Percentiles rank a stretch among this genome's conserved stretches.
Conservation (phyloP, 805 yeast genomes). For the Cyberlindnera suaveolens region DNA sequence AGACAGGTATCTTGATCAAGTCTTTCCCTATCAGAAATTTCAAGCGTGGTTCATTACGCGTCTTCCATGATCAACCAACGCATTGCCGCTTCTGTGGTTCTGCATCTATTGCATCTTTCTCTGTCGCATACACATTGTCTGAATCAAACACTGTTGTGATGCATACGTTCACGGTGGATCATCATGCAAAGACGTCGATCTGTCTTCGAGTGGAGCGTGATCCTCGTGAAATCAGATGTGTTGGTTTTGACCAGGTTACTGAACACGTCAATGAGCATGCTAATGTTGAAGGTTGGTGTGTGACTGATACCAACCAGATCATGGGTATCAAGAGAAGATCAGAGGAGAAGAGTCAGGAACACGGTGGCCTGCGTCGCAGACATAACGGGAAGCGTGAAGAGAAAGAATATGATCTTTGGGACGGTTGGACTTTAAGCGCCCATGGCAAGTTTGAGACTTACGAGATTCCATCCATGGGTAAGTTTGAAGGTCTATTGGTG, state of each 20-base stretch:
- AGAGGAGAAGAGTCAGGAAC: constrained; percentile 12
- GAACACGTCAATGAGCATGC: constrained; percentile 66
- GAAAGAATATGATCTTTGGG: constrained; percentile 50
- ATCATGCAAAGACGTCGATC: constrained; percentile 70
- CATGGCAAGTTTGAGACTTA: constrained; percentile 56
- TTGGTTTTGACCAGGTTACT: constrained; percentile 70
- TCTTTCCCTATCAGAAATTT: constrained; percentile 56
- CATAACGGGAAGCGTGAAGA: constrained; percentile 3
- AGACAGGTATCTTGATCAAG: constrained; percentile 66
- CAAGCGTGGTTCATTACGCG: constrained; percentile 49
- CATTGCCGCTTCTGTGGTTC: constrained; percentile 92
- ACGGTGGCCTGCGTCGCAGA: constrained; percentile 13
- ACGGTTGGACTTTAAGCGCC: constrained; percentile 74
- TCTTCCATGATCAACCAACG: constrained; percentile 77
- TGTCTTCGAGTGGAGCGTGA: constrained; percentile 91
- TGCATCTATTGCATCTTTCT: constrained; percentile 67
- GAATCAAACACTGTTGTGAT: constrained; percentile 53
- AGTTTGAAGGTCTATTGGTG: constrained; percentile 38
- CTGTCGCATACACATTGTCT: constrained; percentile 62
- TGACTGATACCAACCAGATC: constrained; percentile 69
- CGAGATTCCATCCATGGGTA: constrained; percentile 45
- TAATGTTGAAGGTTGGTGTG: constrained; percentile 71
- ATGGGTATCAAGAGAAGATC: constrained; percentile 41
- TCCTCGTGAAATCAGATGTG: constrained; percentile 83
- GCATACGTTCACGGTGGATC: constrained; percentile 69